phyloP scores from a whole-genome alignment of 441 rosid genomes.

The Gossypium armourianum region DNA sequence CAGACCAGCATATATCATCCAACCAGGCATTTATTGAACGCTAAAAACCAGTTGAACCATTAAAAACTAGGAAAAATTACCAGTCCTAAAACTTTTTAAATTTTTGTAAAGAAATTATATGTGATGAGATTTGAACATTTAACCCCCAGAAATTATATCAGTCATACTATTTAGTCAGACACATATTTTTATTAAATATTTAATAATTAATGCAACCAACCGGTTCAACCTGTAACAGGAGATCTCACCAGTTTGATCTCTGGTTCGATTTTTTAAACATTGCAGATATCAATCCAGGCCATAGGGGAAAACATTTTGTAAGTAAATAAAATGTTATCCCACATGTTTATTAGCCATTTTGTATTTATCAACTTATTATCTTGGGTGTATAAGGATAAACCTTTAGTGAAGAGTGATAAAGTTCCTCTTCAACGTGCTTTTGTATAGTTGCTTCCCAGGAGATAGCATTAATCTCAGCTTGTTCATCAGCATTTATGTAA shows the following conservation, averaged over 20 bases:
- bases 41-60: neutral
- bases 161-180: neutral
- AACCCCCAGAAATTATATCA: neutral
- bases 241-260: neutral
- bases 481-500: slow-evolving; percentile 54
- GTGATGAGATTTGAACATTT: neutral
- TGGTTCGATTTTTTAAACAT: neutral
- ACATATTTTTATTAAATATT: neutral
- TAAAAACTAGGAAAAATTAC: neutral
- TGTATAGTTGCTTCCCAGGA: slow-evolving; percentile 94
- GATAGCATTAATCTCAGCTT: slow-evolving; percentile 58
- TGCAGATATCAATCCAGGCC: neutral
- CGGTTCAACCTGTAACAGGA: neutral
- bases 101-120: neutral
- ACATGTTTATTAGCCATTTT: neutral
- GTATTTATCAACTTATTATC: slow-evolving; percentile 6
- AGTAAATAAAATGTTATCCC: neutral
- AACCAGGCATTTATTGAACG: neutral
- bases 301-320: neutral
- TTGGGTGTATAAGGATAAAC: slow-evolving; percentile 27
- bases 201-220: neutral
- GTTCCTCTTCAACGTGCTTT: slow-evolving; percentile 82
- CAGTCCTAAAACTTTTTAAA: neutral
- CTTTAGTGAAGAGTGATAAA: slow-evolving; percentile 64
- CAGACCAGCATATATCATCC: neutral